Conservation (phyloP, 140 eudicot genomes). For the Erigeron philadelphicus region DNA sequence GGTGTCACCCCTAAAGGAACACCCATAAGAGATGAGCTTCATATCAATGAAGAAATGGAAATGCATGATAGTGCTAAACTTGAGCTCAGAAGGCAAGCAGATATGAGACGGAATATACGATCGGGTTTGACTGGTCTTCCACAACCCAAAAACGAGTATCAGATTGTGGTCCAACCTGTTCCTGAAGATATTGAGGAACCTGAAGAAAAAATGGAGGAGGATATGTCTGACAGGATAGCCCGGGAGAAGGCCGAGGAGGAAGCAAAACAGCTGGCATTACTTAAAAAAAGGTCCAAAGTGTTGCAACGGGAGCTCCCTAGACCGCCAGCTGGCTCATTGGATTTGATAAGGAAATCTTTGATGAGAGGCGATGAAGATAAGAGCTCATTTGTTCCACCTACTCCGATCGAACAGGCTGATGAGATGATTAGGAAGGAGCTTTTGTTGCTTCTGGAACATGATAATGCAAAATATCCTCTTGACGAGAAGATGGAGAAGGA, state of each 20-base stretch:
- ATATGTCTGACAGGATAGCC: slow-evolving; percentile 91
- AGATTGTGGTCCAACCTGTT: slow-evolving; percentile 57
- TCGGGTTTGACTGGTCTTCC: slow-evolving; percentile 79
- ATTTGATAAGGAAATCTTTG: slow-evolving; percentile 56
- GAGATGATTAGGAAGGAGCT: slow-evolving; percentile 79
- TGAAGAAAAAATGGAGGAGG: slow-evolving; percentile 90
- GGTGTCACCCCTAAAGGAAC: slow-evolving; percentile 92
- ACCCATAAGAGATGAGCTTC: slow-evolving; percentile 84
- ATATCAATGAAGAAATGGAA: slow-evolving; percentile 79
- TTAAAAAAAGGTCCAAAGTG: slow-evolving; percentile 80
- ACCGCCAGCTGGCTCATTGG: slow-evolving; percentile 79
- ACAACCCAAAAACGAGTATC: slow-evolving; percentile 91
- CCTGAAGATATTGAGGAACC: slow-evolving; percentile 81
- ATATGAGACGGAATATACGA: slow-evolving; percentile 59
- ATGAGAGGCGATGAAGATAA: slow-evolving; percentile 69
- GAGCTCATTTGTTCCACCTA: slow-evolving; percentile 91
- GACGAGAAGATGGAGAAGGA: slow-evolving; percentile 74
- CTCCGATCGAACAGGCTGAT: slow-evolving; percentile 87
- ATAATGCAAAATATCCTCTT: slow-evolving; percentile 68
- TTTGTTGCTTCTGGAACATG: slow-evolving; percentile 68
- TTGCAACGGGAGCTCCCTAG: slow-evolving; percentile 96
- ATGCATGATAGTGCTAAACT: slow-evolving; percentile 62
- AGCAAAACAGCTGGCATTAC: slow-evolving; percentile 70
- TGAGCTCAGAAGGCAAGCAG: slow-evolving; percentile 59
- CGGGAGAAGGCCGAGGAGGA: slow-evolving; percentile 96